A percentile compares a stretch with the other conserved stretches of the same genome.
phyloP scores from a whole-genome alignment of 768 basidiomycete genomes.

The Porpolomopsis calyptriformis region DNA sequence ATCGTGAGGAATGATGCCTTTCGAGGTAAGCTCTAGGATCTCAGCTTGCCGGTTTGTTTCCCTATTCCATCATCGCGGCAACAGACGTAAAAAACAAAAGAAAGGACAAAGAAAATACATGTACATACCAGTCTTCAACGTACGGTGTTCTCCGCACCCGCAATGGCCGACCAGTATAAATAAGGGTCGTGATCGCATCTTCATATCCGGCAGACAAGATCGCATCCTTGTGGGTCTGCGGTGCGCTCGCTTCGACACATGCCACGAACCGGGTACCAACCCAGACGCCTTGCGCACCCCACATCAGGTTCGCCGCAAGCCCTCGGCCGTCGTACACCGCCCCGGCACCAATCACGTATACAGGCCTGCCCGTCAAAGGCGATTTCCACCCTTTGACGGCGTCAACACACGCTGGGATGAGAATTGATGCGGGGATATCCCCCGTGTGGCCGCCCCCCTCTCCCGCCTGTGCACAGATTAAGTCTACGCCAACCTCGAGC shows the following conservation, averaged over 20 bases:
- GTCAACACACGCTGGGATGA: conserved; percentile 88
- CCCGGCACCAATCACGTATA: conserved; percentile 86
- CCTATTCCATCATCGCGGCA: conserved; percentile 28
- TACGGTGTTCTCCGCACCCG: conserved; percentile 79
- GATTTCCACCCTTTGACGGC: conserved; percentile 66
- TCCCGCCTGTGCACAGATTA: conserved; percentile 91
- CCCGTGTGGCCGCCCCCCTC: conserved; percentile 91
- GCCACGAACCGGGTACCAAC: conserved; percentile 87
- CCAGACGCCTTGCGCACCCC: conserved; percentile 77
- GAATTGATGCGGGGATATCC: conserved; percentile 68
- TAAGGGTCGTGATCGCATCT: conserved; percentile 75
- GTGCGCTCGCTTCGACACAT: conserved; percentile 66
- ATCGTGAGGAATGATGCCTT: conserved; percentile 73
- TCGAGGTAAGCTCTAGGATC: conserved; percentile 70
- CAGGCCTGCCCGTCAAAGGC: conserved; percentile 69
- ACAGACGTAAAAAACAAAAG: not conserved
- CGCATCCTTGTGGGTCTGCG: conserved; percentile 76
- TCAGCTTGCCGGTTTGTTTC: conserved; percentile 68
- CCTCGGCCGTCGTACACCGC: conserved; percentile 85
- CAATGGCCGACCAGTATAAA: conserved; percentile 83
- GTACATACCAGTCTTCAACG: conserved; percentile 65
- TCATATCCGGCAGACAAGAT: conserved; percentile 61
- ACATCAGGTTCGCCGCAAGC: conserved; percentile 77
- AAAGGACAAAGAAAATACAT: conserved; percentile 1
- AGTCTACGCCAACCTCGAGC: conserved; percentile 74